Percentiles rank a stretch among this genome's conserved stretches.
These are phyloP conservation scores for Penicillium sp. DNA, from an alignment of 2,329 filamentous ascomycete genomes.

Conservation along the genomic window DNA sequence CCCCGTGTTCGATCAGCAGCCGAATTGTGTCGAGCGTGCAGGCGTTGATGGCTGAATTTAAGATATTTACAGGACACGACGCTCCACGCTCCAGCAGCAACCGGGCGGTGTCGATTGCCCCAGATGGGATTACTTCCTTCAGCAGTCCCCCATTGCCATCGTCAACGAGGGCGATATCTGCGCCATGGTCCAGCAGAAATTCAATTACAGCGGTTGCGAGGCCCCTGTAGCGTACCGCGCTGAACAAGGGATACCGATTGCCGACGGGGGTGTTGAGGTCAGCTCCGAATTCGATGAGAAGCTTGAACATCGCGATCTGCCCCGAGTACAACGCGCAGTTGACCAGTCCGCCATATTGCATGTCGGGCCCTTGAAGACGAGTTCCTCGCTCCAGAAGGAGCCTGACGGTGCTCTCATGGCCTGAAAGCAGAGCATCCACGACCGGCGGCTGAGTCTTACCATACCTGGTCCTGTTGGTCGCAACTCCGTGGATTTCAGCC, in stretches of 20 bases:
- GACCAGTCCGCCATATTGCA: background rate
- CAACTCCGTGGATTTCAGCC: background rate
- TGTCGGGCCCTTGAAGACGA: background rate
- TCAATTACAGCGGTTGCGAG: background rate
- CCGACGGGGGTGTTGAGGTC: background rate
- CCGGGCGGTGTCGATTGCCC: background rate
- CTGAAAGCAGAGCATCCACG: background rate
- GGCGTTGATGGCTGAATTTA: background rate
- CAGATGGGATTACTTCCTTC: background rate
- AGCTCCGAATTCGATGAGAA: background rate
- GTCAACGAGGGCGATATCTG: background rate
- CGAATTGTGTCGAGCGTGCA: background rate
- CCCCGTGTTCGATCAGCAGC: background rate
- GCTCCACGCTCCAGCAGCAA: background rate
- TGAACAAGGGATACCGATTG: background rate
- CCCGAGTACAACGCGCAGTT: background rate
- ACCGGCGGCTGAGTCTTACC: background rate
- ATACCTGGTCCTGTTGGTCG: background rate
- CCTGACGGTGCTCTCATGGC: background rate
- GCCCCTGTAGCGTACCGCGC: background rate
- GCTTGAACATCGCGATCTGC: background rate
- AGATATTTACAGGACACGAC: background rate
- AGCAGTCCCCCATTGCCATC: background rate
- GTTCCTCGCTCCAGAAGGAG: background rate
- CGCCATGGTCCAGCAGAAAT: slow-evolving; percentile 1